These are phyloP conservation scores for Golovinomyces cichoracearum DNA, from an alignment of 2,329 filamentous ascomycete genomes.

Conservation along the genomic window DNA sequence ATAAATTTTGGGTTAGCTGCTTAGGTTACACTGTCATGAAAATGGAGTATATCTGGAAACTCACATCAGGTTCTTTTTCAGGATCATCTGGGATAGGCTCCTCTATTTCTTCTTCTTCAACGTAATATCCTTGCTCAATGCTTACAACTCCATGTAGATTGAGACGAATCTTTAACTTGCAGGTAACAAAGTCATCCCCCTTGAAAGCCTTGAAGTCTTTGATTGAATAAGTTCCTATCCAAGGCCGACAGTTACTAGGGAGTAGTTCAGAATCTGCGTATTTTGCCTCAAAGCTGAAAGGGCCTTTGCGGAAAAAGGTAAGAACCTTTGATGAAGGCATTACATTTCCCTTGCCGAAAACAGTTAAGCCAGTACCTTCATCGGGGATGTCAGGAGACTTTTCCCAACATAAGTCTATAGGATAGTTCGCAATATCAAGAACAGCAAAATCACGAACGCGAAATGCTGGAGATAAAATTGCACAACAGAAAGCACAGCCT, in stretches of 20 bases:
- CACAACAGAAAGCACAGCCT: slow-evolving; percentile 90
- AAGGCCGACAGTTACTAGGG: slow-evolving; percentile 72
- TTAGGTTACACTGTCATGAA: too few species aligned
- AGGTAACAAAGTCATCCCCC: slow-evolving; percentile 97
- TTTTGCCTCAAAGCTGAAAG: slow-evolving; percentile 84
- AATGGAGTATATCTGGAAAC: slow-evolving; percentile 15
- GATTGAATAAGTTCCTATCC: slow-evolving; percentile 93
- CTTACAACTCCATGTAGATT: slow-evolving; percentile 94
- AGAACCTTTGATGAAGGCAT: slow-evolving; percentile 98
- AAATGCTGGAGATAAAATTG: slow-evolving; percentile 91
- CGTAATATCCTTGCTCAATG: slow-evolving; percentile 89
- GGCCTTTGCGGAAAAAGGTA: slow-evolving; percentile 95
- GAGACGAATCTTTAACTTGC: slow-evolving; percentile 92
- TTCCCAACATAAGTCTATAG: slow-evolving; percentile 97
- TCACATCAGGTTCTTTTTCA: slow-evolving; percentile 40
- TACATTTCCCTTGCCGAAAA: slow-evolving; percentile 92
- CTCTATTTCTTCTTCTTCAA: slow-evolving; percentile 93
- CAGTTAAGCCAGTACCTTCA: slow-evolving; percentile 87
- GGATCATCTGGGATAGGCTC: slow-evolving; percentile 61
- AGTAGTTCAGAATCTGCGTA: slow-evolving; percentile 71
- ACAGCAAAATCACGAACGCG: slow-evolving; percentile 94
- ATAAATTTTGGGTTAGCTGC: slow-evolving; percentile 9
- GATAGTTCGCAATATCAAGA: slow-evolving; percentile 93
- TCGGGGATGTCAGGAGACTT: slow-evolving; percentile 95
- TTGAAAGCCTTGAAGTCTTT: slow-evolving; percentile 87